Base-by-base conservation (phyloP, 2,329 filamentous ascomycete genomes). In the Penicillium sp. region DNA sequence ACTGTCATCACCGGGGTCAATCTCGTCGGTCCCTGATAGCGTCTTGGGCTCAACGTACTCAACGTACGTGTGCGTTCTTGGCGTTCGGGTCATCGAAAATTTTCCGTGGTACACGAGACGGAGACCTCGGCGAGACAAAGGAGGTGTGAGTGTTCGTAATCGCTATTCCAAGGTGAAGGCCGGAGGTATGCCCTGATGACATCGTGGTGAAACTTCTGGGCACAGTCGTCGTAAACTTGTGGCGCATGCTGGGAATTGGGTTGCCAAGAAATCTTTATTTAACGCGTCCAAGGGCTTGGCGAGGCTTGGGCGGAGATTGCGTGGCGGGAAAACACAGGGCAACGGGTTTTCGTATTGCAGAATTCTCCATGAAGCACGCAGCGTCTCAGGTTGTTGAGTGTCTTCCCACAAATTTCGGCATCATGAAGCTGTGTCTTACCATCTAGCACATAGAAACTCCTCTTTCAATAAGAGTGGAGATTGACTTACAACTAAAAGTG, bases 21-120 rank as follows among this genome's bases (percentile, higher is more conserved):
- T 4, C 28, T 43, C n/a, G 10, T 12, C n/a, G 10, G 51, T 42
- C 22, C 35, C 22, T 15, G 51, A 35, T 35, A 15, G 39, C 12
- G 39, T 34, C 25, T 43, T 54, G 51, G 51, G 28, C 3, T n/a
- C n/a, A 42, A 41, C 43, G 43, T 47, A 47, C 25, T 47, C 43
- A n/a, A 14, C 25, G 38, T 49, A 59, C 57, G 47, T 49, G 34
- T 35, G 31, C 47, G 25, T 31, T 47, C 43, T 47, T 47, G 43
- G 43, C 43, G 43, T 47, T 47, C 43, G 14, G 1, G 5, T 31
- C 6, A 25, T 47, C 22, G 43, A 15, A 3, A 25, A 11, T 7
- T 31, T 47, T 10, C 43, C 43, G 10, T 25, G 6, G 5, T 31
- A n/a, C n/a, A 10, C 15, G 43, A 47, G 7, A 17, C 2, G 25